These are phyloP conservation scores for Hydnum rufescens DNA, from an alignment of 768 basidiomycete species.

Conservation along the genomic window DNA sequence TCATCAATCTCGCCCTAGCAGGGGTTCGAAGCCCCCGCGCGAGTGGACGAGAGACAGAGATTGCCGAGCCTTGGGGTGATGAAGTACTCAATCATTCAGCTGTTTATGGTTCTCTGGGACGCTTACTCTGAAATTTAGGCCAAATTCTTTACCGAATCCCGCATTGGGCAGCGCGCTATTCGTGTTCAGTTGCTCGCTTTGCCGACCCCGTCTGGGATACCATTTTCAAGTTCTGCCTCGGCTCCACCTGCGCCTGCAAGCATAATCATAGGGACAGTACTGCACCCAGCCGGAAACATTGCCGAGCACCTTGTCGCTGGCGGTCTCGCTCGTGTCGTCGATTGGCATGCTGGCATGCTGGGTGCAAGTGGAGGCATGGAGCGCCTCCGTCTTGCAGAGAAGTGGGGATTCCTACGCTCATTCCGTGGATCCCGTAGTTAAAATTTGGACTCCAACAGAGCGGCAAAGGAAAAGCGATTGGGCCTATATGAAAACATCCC, in stretches of 20 bases:
- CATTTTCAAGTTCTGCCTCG: slow-evolving; percentile 33
- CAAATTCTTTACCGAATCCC: slow-evolving; percentile 82
- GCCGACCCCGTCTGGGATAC: slow-evolving; percentile 56
- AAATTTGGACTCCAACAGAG: slow-evolving; percentile 8
- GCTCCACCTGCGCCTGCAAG: slow-evolving; percentile 46
- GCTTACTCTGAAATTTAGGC: slow-evolving; percentile 32
- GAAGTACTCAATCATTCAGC: slow-evolving; percentile 34
- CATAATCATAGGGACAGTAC: slow-evolving; percentile 76
- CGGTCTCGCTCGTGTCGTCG: slow-evolving; percentile 80
- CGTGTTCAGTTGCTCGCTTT: slow-evolving; percentile 62
- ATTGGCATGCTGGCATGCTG: slow-evolving; percentile 96
- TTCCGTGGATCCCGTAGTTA: neutral
- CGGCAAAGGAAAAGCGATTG: slow-evolving; percentile 53
- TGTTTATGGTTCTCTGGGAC: no score
- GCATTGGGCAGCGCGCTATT: slow-evolving; percentile 60
- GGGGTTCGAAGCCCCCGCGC: slow-evolving; percentile 60
- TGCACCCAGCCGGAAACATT: slow-evolving; percentile 88
- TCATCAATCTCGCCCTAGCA: slow-evolving; percentile 68
- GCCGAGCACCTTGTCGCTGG: slow-evolving; percentile 70
- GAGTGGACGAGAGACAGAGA: slow-evolving; percentile 51
- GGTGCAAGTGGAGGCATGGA: slow-evolving; percentile 72
- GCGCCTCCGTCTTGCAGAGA: slow-evolving; percentile 68
- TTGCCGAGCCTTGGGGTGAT: slow-evolving; percentile 71
- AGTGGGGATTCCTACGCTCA: slow-evolving; percentile 14
- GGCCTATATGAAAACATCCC: slow-evolving; percentile 58